phyloP scores from a whole-genome alignment of 2,329 filamentous ascomycete species.

The Berkeleyomyces basicola region DNA sequence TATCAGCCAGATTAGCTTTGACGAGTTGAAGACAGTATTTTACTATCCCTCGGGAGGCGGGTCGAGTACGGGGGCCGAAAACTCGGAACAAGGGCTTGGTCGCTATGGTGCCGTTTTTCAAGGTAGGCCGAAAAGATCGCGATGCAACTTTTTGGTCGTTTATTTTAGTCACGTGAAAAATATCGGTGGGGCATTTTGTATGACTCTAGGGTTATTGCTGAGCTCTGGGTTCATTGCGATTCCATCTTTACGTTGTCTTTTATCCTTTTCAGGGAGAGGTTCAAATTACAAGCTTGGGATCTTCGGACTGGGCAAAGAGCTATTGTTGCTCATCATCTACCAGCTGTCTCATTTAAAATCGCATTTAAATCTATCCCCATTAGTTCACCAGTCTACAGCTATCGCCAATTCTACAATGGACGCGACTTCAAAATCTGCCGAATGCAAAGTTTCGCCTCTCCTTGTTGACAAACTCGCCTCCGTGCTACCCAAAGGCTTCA shows the following conservation, averaged over 20 bases:
- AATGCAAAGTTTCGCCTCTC: conserved; percentile 17
- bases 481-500: conserved; percentile 35
- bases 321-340: neutral
- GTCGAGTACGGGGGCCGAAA: neutral
- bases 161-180: conserved; percentile 7
- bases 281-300: neutral
- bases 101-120: neutral
- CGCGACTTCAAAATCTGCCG: conserved; percentile 10
- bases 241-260: neutral
- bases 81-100: neutral
- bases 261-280: neutral
- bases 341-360: no score
- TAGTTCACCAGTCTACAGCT: no score
- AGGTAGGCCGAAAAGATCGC: neutral
- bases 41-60: neutral
- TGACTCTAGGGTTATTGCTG: neutral
- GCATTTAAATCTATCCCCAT: no score
- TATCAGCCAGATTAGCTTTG: neutral
- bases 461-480: conserved; percentile 28
- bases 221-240: neutral
- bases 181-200: conserved; percentile 3
- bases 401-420: neutral
- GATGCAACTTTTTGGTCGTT: conserved; percentile 8
- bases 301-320: neutral
- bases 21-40: neutral